These are phyloP conservation scores for Paramecium bursaria DNA, from an alignment of 73 alveolate genomes.

Conservation along the genomic window DNA sequence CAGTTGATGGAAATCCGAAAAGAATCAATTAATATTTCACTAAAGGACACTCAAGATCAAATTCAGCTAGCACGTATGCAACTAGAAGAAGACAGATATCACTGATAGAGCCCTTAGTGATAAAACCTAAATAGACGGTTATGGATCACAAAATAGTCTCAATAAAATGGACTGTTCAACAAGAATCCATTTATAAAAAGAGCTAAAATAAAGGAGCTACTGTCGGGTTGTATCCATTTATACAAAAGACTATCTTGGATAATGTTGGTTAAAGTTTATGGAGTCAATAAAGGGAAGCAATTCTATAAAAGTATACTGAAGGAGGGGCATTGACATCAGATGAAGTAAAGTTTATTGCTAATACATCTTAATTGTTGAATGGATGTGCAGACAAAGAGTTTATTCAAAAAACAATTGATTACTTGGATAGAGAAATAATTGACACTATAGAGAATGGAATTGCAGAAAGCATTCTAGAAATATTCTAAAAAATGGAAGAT, in stretches of 20 bases:
- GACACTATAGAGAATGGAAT: conserved; percentile 18
- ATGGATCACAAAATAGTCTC: not conserved
- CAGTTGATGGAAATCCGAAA: not conserved
- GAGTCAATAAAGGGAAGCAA: conserved; percentile 15
- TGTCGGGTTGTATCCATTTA: conserved; percentile 47
- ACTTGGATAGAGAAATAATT: conserved; percentile 22
- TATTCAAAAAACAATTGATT: not conserved
- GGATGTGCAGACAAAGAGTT: conserved; percentile 51
- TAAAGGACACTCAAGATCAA: not conserved
- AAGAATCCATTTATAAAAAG: not conserved
- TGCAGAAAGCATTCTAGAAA: conserved; percentile 35
- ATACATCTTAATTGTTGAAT: conserved; percentile 18
- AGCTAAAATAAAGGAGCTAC: not conserved
- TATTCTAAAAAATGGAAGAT: not conserved
- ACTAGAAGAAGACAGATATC: conserved; percentile 21
- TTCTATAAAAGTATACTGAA: conserved; percentile 35
- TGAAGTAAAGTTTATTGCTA: conserved; percentile 48
- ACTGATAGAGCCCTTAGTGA: not conserved
- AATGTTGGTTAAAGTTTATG: conserved; percentile 52
- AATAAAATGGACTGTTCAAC: not conserved
- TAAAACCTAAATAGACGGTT: conserved; percentile 9
- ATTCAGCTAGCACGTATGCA: not conserved
- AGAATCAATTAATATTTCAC: not conserved
- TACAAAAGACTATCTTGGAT: conserved; percentile 19
- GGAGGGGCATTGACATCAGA: conserved; percentile 42